Evolutionary conservation across 441 rosid species (phyloP).

Genomic region (Raphanus hybrid): DNA sequence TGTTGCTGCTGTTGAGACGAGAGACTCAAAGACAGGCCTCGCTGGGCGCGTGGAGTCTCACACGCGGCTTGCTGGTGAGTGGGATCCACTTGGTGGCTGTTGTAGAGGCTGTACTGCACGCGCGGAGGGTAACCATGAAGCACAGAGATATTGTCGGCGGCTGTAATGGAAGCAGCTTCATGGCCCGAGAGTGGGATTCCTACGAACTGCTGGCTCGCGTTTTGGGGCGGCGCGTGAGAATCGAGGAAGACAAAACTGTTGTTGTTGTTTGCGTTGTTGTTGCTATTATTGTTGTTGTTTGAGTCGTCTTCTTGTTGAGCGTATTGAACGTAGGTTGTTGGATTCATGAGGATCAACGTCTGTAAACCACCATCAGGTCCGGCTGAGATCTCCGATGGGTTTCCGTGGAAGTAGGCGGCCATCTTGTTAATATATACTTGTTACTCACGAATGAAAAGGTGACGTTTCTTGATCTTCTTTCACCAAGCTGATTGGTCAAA

Average conservation of each 20-base stretch:
- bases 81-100: conserved; percentile 61
- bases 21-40: conserved; percentile 83
- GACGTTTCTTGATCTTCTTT: conserved; percentile 44
- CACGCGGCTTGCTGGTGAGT: conserved; percentile 57
- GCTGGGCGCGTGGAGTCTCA: conserved; percentile 77
- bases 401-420: conserved; percentile 90
- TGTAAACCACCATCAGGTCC: conserved; percentile 72
- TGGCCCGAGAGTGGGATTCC: conserved; percentile 78
- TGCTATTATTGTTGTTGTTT: conserved; percentile 36
- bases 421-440: conserved; percentile 41
- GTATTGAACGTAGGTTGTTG: conserved; percentile 78
- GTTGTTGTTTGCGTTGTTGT: conserved; percentile 31
- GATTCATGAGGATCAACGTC: conserved; percentile 95
- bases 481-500: conserved; percentile 32
- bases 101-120: conserved; percentile 77
- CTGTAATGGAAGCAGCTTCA: conserved; percentile 42
- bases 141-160: conserved; percentile 59
- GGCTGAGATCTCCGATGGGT: conserved; percentile 74
- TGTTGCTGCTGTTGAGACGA: conserved; percentile 81
- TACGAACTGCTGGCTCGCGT: conserved; percentile 71
- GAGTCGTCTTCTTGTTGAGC: conserved; percentile 50
- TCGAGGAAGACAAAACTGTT: conserved; percentile 73
- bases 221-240: conserved; percentile 59
- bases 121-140: conserved; percentile 80
- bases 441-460: conserved; percentile 17